These are phyloP conservation scores for Dictyostelium brefeldianum DNA, from an alignment of 78 protist genomes.

Conservation along the genomic window DNA sequence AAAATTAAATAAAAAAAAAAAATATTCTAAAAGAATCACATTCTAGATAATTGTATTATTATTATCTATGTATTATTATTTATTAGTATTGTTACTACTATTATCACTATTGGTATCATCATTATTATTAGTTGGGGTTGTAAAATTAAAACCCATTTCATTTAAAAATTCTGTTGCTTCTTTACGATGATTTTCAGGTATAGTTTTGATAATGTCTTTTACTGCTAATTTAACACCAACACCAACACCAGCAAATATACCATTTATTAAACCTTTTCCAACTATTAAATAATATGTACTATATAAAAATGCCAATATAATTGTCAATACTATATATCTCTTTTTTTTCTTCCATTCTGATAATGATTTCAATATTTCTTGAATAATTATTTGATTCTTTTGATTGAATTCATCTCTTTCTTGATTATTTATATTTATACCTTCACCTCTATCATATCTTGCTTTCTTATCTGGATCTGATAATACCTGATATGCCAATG, in stretches of 20 bases:
- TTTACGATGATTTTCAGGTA: neutral
- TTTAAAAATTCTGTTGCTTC: neutral
- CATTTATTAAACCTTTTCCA: neutral
- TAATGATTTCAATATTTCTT: neutral
- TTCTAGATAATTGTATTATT: no score
- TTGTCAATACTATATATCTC: neutral
- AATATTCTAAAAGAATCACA: no score
- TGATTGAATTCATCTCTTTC: neutral
- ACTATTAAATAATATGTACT: neutral
- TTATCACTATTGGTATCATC: neutral
- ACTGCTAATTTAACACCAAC: neutral
- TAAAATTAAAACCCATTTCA: slow-evolving; percentile 10
- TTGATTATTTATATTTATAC: neutral
- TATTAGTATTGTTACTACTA: no score
- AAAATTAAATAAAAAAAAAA: no score
- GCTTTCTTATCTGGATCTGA: neutral
- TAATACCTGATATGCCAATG: slow-evolving; percentile 29
- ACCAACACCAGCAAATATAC: neutral
- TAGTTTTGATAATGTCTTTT: neutral
- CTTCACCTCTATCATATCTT: slow-evolving; percentile 10
- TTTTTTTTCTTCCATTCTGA: neutral
- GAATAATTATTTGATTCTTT: neutral
- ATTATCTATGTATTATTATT: no score
- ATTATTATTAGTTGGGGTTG: no score
- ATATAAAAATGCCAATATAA: neutral